Base-by-base conservation (phyloP, 164 flowering plant species). In the Magnolia sinica region DNA sequence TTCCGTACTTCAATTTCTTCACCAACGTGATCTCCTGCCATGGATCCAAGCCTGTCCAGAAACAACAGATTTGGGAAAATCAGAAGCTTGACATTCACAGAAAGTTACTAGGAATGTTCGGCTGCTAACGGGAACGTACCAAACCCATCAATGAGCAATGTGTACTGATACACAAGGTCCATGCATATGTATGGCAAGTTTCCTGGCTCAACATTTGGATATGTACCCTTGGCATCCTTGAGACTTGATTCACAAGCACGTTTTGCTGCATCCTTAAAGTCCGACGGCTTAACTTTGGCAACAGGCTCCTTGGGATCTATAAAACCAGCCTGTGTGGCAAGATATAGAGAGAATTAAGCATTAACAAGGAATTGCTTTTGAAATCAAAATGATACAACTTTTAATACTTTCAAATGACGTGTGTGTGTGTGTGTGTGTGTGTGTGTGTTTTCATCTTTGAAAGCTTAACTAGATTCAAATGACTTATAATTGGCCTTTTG, bases 21-120 rank as follows among this genome's bases (percentile, higher is more conserved):
- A 95, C 98, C 87, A 95, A 81, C 68, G 97, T 93, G 51, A 95
- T 90, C 74, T 88, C 83, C 84, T 91, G 95, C 89, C 86, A 84
- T 0, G 93, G 96, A 82, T 90, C 88, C 37, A 95, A 79, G n/a
- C 82, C 98, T 95, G 89, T 76, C 4, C 76, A 45, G 18, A 72
- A 76, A 66, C 2, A 55, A 22, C 45, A 65, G 2, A 29, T 0
- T 13, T 1, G 27, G 50, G 55, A 13, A 66, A 49, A 45, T 49
- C 14, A 22, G 59, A 45, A 50, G 11, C 37, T 18, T 50, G 49
- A 67, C 13, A 37, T 51, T 50, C 22, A 23, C 22, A 73, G 6
- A n/a, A 61, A 9, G 16, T 10, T 18, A 45, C 73, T 50, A 18
- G 18, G 16, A 22, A 70, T 23, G 4, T 49, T 22, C 5, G 18